Percentiles rank a stretch among this genome's conserved stretches.
Conservation (phyloP, 345 rosid species). For the Aethionema arabicum region DNA sequence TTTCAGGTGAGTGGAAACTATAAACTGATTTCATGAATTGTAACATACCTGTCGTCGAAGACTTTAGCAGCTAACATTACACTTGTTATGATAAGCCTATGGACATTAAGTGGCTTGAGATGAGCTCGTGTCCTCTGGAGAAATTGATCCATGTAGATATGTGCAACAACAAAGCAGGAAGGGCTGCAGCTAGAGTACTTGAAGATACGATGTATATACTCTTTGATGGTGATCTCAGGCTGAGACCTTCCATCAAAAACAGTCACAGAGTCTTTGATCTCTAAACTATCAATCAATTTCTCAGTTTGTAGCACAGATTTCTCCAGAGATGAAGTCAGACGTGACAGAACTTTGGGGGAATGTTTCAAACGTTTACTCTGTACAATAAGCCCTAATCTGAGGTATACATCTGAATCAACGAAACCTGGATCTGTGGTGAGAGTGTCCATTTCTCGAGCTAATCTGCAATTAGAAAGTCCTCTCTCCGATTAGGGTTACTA, state of each 20-base stretch:
- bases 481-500: neutral
- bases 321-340: slow-evolving; percentile 66
- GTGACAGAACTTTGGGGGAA: slow-evolving; percentile 48
- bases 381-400: slow-evolving; percentile 54
- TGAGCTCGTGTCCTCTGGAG: slow-evolving; percentile 46
- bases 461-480: slow-evolving; percentile 2
- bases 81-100: slow-evolving; percentile 79
- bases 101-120: slow-evolving; percentile 71
- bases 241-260: slow-evolving; percentile 65
- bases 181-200: slow-evolving; percentile 87
- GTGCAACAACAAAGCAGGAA: slow-evolving; percentile 82
- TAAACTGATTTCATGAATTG: neutral
- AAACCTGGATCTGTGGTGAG: slow-evolving; percentile 37
- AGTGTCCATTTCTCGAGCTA: slow-evolving; percentile 46
- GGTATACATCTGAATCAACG: slow-evolving; percentile 46
- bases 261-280: slow-evolving; percentile 40
- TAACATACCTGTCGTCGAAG: slow-evolving; percentile 72
- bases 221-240: slow-evolving; percentile 61
- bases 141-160: slow-evolving; percentile 68
- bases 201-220: slow-evolving; percentile 78
- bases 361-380: slow-evolving; percentile 47
- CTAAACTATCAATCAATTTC: slow-evolving; percentile 35
- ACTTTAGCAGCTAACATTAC: slow-evolving; percentile 87
- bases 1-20: neutral
- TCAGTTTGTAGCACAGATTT: slow-evolving; percentile 53